Conservation (phyloP, 306 rosid genomes). For the Citrullus mucosospermus region DNA sequence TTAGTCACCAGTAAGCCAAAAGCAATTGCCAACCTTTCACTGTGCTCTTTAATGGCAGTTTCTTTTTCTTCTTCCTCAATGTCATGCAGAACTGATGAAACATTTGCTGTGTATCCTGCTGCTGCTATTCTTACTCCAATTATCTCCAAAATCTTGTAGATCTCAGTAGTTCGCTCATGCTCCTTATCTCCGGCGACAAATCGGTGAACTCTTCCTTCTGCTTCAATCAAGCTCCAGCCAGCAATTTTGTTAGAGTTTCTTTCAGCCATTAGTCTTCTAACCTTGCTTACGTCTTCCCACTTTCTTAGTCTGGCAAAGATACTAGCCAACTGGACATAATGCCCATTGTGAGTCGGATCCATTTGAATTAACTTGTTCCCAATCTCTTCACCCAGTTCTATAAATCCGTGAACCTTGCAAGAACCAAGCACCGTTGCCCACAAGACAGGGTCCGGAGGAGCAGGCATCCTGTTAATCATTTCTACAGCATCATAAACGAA, state of each 20-base stretch:
- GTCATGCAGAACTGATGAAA: slow-evolving; percentile 28
- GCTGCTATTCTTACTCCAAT: slow-evolving; percentile 30
- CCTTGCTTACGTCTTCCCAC: slow-evolving; percentile 72
- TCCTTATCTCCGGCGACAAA: slow-evolving; percentile 64
- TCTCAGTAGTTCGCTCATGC: slow-evolving; percentile 34
- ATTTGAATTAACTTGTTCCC: slow-evolving; percentile 51
- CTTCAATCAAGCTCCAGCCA: slow-evolving; percentile 82
- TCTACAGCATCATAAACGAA: slow-evolving; percentile 45
- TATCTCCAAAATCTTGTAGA: slow-evolving; percentile 45
- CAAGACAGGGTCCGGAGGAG: slow-evolving; percentile 47
- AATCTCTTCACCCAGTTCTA: slow-evolving; percentile 57
- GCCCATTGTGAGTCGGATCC: slow-evolving; percentile 68
- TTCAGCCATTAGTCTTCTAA: slow-evolving; percentile 45
- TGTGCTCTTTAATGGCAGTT: slow-evolving; percentile 24
- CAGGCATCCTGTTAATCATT: slow-evolving; percentile 38
- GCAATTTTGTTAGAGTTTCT: slow-evolving; percentile 38
- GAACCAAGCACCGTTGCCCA: slow-evolving; percentile 72
- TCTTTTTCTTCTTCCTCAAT: slow-evolving; percentile 40
- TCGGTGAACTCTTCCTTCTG: slow-evolving; percentile 50
- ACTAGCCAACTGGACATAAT: slow-evolving; percentile 65
- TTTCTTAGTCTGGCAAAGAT: slow-evolving; percentile 62
- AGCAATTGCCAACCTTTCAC: slow-evolving; percentile 38
- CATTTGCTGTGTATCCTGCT: slow-evolving; percentile 36
- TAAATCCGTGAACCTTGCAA: slow-evolving; percentile 49
- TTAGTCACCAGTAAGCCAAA: slow-evolving; percentile 29